Percentiles rank a stretch among this genome's conserved stretches.
phyloP scores from a whole-genome alignment of 1,284 basidiomycete genomes.

The Moesziomyces sp. region DNA sequence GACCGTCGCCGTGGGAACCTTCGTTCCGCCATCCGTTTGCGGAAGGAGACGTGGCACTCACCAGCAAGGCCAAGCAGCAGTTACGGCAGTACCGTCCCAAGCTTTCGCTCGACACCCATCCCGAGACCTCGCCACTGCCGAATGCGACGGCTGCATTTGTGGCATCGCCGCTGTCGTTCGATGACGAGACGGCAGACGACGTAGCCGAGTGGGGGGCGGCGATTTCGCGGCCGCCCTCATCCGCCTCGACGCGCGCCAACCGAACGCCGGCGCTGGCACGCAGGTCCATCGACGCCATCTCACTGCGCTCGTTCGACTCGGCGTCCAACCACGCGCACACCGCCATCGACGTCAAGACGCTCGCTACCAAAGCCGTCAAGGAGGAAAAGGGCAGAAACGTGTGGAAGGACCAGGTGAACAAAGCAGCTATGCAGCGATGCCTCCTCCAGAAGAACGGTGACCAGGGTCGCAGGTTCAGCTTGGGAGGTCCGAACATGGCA shows the following conservation, averaged over 20 bases:
- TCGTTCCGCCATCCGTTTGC: constrained; percentile 31
- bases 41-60: constrained; percentile 8
- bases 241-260: constrained; percentile 1
- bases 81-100: constrained; percentile 4
- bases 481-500: neutral
- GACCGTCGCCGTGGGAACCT: constrained; percentile 20
- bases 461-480: constrained; percentile 12
- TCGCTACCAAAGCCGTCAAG: constrained; percentile 29
- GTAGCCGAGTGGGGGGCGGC: neutral
- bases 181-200: neutral
- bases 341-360: constrained; percentile 28
- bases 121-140: constrained; percentile 13
- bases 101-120: constrained; percentile 23
- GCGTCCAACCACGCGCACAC: constrained; percentile 1
- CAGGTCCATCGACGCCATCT: constrained; percentile 35
- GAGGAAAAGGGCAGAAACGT: constrained; percentile 23
- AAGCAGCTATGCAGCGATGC: constrained; percentile 21
- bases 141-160: constrained; percentile 8
- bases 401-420: constrained; percentile 42
- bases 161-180: constrained; percentile 1
- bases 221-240: constrained; percentile 15
- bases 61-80: constrained; percentile 16
- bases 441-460: constrained; percentile 15
- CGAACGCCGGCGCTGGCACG: constrained; percentile 8
- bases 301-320: constrained; percentile 13